Conservation (phyloP, 2,329 filamentous ascomycete genomes). For the Ceratocystis lukuohia region DNA sequence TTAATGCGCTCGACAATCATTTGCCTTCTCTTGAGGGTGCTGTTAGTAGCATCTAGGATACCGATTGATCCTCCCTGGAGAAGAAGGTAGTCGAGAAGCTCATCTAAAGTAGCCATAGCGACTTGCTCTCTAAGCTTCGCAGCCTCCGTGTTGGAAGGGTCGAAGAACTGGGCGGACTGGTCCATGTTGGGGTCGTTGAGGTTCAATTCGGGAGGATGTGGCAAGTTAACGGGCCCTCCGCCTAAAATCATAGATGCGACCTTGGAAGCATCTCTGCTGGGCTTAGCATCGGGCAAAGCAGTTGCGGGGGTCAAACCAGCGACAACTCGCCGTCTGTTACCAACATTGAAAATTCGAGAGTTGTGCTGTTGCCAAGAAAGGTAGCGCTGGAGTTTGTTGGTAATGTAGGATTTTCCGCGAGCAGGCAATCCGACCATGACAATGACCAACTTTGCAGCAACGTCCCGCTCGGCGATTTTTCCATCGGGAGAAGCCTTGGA, state of each 20-base stretch:
- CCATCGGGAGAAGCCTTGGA: constrained; percentile 94
- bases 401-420: constrained; percentile 95
- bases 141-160: constrained; percentile 73
- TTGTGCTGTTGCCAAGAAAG: constrained; percentile 96
- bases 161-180: constrained; percentile 87
- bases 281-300: constrained; percentile 21
- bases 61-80: constrained; percentile 73
- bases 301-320: constrained; percentile 40
- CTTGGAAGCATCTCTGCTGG: constrained; percentile 35
- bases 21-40: constrained; percentile 73
- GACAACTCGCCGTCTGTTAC: constrained; percentile 72
- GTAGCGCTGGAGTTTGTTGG: constrained; percentile 92
- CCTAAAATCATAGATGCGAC: constrained; percentile 47
- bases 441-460: constrained; percentile 91
- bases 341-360: constrained; percentile 93
- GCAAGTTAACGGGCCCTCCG: constrained; percentile 31
- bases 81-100: constrained; percentile 80
- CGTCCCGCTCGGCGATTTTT: constrained; percentile 81
- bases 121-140: constrained; percentile 79
- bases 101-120: constrained; percentile 81
- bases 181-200: constrained; percentile 38
- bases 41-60: constrained; percentile 95
- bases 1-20: constrained; percentile 74
- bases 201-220: constrained; percentile 22
- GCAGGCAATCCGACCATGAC: constrained; percentile 96